phyloP scores from a whole-genome alignment of 2,329 filamentous ascomycete species.

The Aotearoamyces nothofagi region DNA sequence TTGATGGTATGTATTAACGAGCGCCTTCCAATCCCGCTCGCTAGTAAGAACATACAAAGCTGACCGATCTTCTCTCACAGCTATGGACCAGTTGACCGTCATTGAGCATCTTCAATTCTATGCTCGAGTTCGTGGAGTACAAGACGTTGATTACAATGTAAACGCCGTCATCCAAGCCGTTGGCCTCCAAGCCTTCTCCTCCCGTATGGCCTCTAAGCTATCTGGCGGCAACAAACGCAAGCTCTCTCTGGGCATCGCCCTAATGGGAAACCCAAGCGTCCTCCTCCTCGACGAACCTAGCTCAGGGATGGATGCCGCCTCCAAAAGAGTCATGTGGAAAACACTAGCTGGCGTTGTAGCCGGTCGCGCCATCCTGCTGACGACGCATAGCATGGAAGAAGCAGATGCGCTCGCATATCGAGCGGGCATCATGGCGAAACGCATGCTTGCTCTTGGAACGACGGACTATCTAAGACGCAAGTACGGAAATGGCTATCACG shows the following conservation, averaged over 20 bases:
- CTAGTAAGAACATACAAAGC: background rate
- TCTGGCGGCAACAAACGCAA: conserved; percentile 94
- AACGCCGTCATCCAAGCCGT: conserved; percentile 65
- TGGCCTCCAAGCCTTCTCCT: conserved; percentile 54
- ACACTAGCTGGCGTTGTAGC: conserved; percentile 60
- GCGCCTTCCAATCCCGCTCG: background rate
- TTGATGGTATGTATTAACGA: conserved; percentile 29
- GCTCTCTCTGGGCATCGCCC: conserved; percentile 70
- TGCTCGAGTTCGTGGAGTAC: conserved; percentile 66
- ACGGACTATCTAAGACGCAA: conserved; percentile 55
- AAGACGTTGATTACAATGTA: conserved; percentile 64
- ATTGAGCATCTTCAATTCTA: conserved; percentile 80
- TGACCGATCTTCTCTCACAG: no score
- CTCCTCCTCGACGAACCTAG: conserved; percentile 81
- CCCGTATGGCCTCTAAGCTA: conserved; percentile 63
- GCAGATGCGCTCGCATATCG: conserved; percentile 75
- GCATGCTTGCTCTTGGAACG: conserved; percentile 75
- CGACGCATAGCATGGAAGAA: conserved; percentile 92
- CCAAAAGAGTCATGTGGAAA: conserved; percentile 87
- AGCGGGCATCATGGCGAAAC: conserved; percentile 71
- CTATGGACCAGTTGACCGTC: conserved; percentile 84
- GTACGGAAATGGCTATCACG: conserved; percentile 66
- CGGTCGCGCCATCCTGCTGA: conserved; percentile 72
- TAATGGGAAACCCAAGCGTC: conserved; percentile 85
- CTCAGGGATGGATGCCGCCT: conserved; percentile 77